Evolutionary conservation across 2,329 filamentous ascomycete genomes (phyloP).

Genomic region (Ascochyta koolunga): DNA sequence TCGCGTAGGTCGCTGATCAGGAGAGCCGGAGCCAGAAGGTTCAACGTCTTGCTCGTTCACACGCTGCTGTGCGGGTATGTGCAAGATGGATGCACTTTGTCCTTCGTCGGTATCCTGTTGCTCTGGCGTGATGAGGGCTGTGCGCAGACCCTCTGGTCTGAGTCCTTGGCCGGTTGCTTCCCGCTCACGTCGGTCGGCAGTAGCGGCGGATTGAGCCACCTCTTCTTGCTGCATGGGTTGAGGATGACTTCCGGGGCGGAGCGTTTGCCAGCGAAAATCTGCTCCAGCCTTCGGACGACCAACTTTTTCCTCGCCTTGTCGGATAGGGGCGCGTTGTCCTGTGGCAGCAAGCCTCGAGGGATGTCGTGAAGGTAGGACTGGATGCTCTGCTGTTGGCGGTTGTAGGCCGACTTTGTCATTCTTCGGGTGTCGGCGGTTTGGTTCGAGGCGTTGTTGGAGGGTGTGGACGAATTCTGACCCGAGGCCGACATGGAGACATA

Average conservation of each 20-base stretch:
- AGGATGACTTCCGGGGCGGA: constrained; percentile 52
- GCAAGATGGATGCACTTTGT: neutral
- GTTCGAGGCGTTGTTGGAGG: constrained; percentile 32
- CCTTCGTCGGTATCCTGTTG: constrained; percentile 17
- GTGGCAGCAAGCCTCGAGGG: constrained; percentile 70
- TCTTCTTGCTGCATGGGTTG: constrained; percentile 63
- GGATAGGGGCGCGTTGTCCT: constrained; percentile 63
- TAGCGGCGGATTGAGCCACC: constrained; percentile 61
- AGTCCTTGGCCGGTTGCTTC: constrained; percentile 48
- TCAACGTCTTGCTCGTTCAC: constrained; percentile 36
- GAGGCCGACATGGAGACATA: constrained; percentile 67
- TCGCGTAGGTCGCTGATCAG: constrained; percentile 77
- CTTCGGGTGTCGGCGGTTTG: constrained; percentile 36
- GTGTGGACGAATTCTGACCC: constrained; percentile 52
- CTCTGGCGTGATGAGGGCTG: constrained; percentile 53
- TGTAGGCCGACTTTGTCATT: constrained; percentile 41
- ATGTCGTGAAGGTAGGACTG: constrained; percentile 75
- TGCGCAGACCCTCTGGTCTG: constrained; percentile 51
- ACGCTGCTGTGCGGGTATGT: constrained; percentile 26
- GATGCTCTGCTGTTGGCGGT: constrained; percentile 59
- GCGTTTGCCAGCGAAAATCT: constrained; percentile 77
- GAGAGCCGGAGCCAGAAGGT: constrained; percentile 48
- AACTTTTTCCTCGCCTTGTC: constrained; percentile 78
- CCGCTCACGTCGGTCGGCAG: constrained; percentile 50
- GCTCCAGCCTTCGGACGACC: constrained; percentile 77